These are phyloP conservation scores for Pythium rhizo-oryzae DNA, from an alignment of 352 stramenopile species.

Conservation along the genomic window DNA sequence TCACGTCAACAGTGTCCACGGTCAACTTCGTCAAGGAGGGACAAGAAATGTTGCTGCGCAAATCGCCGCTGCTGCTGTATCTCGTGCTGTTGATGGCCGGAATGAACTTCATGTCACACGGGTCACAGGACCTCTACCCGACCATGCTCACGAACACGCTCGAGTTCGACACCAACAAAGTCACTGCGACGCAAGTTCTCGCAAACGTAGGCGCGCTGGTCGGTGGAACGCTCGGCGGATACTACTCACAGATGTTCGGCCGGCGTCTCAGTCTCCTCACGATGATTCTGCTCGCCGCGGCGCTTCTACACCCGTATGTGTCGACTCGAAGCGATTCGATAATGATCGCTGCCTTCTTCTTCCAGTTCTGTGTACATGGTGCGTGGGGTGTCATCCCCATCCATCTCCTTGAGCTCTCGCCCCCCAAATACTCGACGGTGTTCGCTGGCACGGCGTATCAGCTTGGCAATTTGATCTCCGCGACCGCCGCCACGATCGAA, in stretches of 20 bases:
- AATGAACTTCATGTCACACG: conserved; percentile 56
- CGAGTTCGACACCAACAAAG: conserved; percentile 49
- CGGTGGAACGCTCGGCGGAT: conserved; percentile 47
- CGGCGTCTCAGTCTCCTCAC: conserved; percentile 48
- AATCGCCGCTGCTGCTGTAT: conserved; percentile 53
- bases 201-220: conserved; percentile 52
- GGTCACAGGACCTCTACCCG: conserved; percentile 53
- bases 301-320: conserved; percentile 54
- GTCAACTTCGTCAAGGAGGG: conserved; percentile 43
- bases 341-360: conserved; percentile 46
- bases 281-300: conserved; percentile 34
- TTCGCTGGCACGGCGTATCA: conserved; percentile 57
- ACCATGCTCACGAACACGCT: conserved; percentile 58
- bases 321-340: conserved; percentile 31
- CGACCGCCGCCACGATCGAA: conserved; percentile 57
- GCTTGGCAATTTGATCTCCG: conserved; percentile 58
- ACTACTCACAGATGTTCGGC: conserved; percentile 62
- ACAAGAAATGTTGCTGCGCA: conserved; percentile 41
- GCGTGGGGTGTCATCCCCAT: conserved; percentile 62
- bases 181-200: conserved; percentile 54
- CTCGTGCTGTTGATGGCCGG: conserved; percentile 47
- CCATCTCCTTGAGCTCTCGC: conserved; percentile 59
- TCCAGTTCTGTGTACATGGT: conserved; percentile 56
- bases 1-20: background rate
- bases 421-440: conserved; percentile 52